Percentiles rank a stretch among this genome's conserved stretches.
Conservation (phyloP, 1,284 basidiomycete genomes). For the Mycocalia duriaeana region DNA sequence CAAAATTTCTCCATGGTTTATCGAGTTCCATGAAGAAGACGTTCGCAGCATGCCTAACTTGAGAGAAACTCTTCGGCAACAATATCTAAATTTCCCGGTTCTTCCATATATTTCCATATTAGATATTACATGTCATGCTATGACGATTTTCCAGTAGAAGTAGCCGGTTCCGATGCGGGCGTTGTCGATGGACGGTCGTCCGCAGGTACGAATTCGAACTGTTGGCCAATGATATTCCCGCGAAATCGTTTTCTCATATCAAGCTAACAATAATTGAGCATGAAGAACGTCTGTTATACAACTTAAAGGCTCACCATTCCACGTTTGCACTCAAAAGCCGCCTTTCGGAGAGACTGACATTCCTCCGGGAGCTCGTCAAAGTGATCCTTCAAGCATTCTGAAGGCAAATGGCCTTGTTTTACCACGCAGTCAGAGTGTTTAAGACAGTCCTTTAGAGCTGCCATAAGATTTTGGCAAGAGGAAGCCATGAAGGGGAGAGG, state of each 20-base stretch:
- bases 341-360: constrained; percentile 69
- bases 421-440: constrained; percentile 80
- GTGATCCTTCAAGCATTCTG: constrained; percentile 75
- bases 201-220: too few species aligned
- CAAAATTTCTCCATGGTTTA: too few species aligned
- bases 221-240: constrained; percentile 62
- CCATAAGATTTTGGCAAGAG: constrained; percentile 69
- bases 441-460: constrained; percentile 74
- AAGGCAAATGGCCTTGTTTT: constrained; percentile 67
- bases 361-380: constrained; percentile 68
- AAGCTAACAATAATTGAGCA: constrained; percentile 42
- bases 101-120: too few species aligned
- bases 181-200: too few species aligned
- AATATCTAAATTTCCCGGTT: too few species aligned
- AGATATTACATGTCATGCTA: too few species aligned
- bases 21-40: too few species aligned
- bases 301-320: constrained; percentile 64
- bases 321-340: constrained; percentile 83
- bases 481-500: constrained; percentile 54
- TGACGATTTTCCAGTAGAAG: too few species aligned
- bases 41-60: too few species aligned
- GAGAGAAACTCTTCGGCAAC: too few species aligned
- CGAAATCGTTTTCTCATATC: constrained; percentile 82
- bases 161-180: too few species aligned
- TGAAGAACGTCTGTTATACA: neutral